Evolutionary conservation across 2,329 filamentous ascomycete species (phyloP).

Genomic region (Xylaria sp.): DNA sequence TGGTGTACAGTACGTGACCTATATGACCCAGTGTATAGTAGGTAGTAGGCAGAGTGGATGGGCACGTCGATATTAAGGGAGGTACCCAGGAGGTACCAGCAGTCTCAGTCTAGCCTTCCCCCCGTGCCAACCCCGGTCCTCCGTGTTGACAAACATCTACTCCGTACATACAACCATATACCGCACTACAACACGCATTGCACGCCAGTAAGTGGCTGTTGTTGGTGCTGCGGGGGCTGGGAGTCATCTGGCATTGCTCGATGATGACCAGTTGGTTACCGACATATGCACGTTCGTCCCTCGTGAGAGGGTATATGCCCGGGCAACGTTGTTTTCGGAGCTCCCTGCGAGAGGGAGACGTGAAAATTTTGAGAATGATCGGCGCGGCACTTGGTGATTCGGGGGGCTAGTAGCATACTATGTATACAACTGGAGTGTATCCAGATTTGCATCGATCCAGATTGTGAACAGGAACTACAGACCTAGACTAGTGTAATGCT

Average conservation of each 20-base stretch:
- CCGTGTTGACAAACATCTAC: slow-evolving; percentile 1
- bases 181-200: neutral
- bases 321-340: slow-evolving; percentile 32
- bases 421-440: slow-evolving; percentile 28
- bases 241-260: slow-evolving; percentile 29
- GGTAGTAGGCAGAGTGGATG: neutral
- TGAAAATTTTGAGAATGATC: slow-evolving; percentile 35
- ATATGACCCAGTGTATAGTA: neutral
- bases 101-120: slow-evolving; percentile 21
- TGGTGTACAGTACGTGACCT: neutral
- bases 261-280: slow-evolving; percentile 23
- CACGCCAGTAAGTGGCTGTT: slow-evolving; percentile 7
- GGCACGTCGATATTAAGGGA: slow-evolving; percentile 27
- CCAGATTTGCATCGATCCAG: neutral
- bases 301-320: slow-evolving; percentile 26
- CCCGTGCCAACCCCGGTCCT: slow-evolving; percentile 18
- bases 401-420: slow-evolving; percentile 11
- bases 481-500: slow-evolving; percentile 27
- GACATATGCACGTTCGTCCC: slow-evolving; percentile 31
- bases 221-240: slow-evolving; percentile 18
- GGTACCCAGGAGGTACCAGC: slow-evolving; percentile 20
- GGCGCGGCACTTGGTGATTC: slow-evolving; percentile 44
- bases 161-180: neutral
- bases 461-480: slow-evolving; percentile 11
- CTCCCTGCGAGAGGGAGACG: slow-evolving; percentile 9